A percentile compares a stretch with the other conserved stretches of the same genome.
Evolutionary conservation across 306 rosid genomes (phyloP).

Genomic region (Castanopsis chinensis): DNA sequence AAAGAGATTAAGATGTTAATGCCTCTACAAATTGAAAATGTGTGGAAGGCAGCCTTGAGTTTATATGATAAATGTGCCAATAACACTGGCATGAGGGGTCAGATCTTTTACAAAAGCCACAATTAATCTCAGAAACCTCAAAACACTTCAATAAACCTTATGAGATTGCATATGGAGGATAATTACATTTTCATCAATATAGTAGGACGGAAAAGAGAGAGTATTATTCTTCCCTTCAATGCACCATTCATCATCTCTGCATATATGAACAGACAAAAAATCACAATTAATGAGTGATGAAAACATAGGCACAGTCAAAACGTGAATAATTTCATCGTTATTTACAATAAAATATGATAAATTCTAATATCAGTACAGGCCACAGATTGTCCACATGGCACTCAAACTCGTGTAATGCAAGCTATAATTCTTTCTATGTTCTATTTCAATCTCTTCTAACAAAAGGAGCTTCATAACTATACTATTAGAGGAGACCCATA

Average conservation of each 20-base stretch:
- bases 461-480: not conserved
- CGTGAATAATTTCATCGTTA: constrained; percentile 9
- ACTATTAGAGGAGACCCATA: not conserved
- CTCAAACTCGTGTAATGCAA: not conserved
- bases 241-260: constrained; percentile 95
- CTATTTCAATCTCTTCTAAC: not conserved
- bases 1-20: constrained; percentile 23
- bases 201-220: constrained; percentile 89
- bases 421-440: not conserved
- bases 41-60: constrained; percentile 5
- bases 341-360: not conserved
- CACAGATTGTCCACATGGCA: not conserved
- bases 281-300: constrained; percentile 18
- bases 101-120: not conserved
- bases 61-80: not conserved
- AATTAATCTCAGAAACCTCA: constrained; percentile 18
- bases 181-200: constrained; percentile 95
- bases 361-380: not conserved
- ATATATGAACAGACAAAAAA: constrained; percentile 32
- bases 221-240: constrained; percentile 79
- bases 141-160: constrained; percentile 15
- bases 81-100: not conserved
- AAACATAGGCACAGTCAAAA: constrained; percentile 11
- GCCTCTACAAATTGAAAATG: not conserved
- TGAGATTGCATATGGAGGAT: constrained; percentile 21